Evolutionary conservation across 495 filamentous ascomycete genomes (phyloP).

Genomic region (Astrothelium subdiscretum): DNA sequence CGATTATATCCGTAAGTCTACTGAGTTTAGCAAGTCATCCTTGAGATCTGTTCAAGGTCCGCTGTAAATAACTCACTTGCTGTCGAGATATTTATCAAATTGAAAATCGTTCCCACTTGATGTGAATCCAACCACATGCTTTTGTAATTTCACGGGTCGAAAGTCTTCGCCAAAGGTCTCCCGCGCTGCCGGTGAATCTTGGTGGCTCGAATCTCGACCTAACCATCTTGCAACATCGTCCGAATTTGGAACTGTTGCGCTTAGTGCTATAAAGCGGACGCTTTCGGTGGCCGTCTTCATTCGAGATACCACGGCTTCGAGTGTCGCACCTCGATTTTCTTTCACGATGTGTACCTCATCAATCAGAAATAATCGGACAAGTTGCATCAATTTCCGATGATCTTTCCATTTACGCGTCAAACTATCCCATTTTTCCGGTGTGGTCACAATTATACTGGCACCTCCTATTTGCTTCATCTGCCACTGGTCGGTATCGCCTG

Average conservation of each 20-base stretch:
- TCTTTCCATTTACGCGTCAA: slow-evolving; percentile 95
- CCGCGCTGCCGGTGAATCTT: slow-evolving; percentile 54
- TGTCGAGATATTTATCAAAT: slow-evolving; percentile 70
- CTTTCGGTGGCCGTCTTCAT: slow-evolving; percentile 88
- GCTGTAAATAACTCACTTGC: slow-evolving; percentile 40
- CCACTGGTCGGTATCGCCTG: slow-evolving; percentile 73
- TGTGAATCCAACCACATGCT: slow-evolving; percentile 70
- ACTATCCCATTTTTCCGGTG: slow-evolving; percentile 97
- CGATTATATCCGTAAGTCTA: slow-evolving; percentile 62
- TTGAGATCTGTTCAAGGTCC: background rate
- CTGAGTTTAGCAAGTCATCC: background rate
- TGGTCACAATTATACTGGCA: slow-evolving; percentile 89
- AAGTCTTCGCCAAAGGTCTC: slow-evolving; percentile 89
- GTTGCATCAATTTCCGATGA: slow-evolving; percentile 66
- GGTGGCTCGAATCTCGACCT: slow-evolving; percentile 59
- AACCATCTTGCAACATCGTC: slow-evolving; percentile 85
- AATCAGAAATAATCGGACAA: slow-evolving; percentile 86
- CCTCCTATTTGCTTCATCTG: slow-evolving; percentile 64
- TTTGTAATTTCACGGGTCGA: slow-evolving; percentile 77
- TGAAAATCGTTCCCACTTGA: slow-evolving; percentile 65
- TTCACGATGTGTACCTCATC: slow-evolving; percentile 96
- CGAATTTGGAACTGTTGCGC: slow-evolving; percentile 89
- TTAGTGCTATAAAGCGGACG: slow-evolving; percentile 83
- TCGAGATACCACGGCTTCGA: slow-evolving; percentile 91
- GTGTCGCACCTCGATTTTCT: slow-evolving; percentile 74